phyloP scores from a whole-genome alignment of 2,329 filamentous ascomycete species.

The Colletotrichum gigasporum region DNA sequence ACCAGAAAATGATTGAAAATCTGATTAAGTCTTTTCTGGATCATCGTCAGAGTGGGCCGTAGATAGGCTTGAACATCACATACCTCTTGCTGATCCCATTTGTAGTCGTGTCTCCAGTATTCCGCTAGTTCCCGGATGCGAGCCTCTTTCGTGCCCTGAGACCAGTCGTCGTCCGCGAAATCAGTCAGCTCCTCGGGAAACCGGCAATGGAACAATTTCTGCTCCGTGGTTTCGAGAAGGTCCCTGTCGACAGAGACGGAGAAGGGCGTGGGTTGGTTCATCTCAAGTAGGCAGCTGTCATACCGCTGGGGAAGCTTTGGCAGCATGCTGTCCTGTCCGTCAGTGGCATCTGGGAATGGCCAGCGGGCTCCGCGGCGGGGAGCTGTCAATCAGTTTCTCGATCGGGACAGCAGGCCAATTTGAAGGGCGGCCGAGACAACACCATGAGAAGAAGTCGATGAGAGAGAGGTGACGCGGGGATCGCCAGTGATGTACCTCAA shows the following conservation, averaged over 20 bases:
- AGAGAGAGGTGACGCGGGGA: neutral
- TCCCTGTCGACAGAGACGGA: conserved; percentile 13
- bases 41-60: neutral
- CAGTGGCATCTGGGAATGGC: neutral
- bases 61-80: neutral
- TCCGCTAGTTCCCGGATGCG: conserved; percentile 24
- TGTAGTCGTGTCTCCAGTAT: conserved; percentile 26
- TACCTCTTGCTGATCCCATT: conserved; percentile 22
- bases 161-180: conserved; percentile 24
- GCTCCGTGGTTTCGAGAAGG: conserved; percentile 18
- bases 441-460: no score
- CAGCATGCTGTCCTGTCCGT: neutral
- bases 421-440: no score
- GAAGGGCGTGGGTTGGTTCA: conserved; percentile 3
- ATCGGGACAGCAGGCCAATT: neutral
- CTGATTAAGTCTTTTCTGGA: conserved; percentile 11
- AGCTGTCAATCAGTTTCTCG: neutral
- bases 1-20: conserved; percentile 29
- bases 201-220: conserved; percentile 19
- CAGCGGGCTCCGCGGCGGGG: neutral
- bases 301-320: conserved; percentile 10
- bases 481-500: neutral
- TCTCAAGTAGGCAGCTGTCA: neutral
- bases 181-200: conserved; percentile 26
- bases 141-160: conserved; percentile 30